Evolutionary conservation across 1,284 basidiomycete species (phyloP).

Genomic region (Malassezia sympodialis): DNA sequence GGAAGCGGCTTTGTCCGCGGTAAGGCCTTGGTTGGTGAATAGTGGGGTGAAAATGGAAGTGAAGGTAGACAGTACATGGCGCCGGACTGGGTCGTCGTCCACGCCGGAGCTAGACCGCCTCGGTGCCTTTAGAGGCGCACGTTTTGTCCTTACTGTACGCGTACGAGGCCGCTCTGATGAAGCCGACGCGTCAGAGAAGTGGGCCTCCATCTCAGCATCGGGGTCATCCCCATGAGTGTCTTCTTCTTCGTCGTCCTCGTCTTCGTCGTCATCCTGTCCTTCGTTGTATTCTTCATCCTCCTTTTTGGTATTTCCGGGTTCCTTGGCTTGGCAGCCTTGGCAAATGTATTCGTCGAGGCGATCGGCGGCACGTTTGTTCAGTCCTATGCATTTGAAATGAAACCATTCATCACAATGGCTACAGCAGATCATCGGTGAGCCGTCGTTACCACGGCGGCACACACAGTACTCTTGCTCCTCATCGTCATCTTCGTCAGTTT

Average conservation of each 20-base stretch:
- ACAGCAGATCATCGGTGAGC: constrained; percentile 43
- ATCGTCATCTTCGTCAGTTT: constrained; percentile 5
- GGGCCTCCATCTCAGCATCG: background rate
- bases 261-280: background rate
- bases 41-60: constrained; percentile 8
- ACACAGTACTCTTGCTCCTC: constrained; percentile 33
- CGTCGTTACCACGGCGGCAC: constrained; percentile 39
- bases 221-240: background rate
- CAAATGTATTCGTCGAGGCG: constrained; percentile 37
- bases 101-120: background rate
- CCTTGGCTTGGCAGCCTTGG: constrained; percentile 18
- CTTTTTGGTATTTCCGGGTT: background rate
- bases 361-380: constrained; percentile 33
- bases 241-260: background rate
- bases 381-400: constrained; percentile 39
- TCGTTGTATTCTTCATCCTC: constrained; percentile 2
- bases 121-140: background rate
- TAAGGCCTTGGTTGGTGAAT: background rate
- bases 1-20: background rate
- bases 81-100: constrained; percentile 12
- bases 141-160: background rate
- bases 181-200: background rate
- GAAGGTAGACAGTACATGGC: constrained; percentile 16
- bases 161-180: background rate
- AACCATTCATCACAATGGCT: constrained; percentile 41